Evolutionary conservation across 495 filamentous ascomycete species (phyloP), one percentile per base, ranked within the genome.

Genomic region (Trichoderma asperelloides): DNA sequence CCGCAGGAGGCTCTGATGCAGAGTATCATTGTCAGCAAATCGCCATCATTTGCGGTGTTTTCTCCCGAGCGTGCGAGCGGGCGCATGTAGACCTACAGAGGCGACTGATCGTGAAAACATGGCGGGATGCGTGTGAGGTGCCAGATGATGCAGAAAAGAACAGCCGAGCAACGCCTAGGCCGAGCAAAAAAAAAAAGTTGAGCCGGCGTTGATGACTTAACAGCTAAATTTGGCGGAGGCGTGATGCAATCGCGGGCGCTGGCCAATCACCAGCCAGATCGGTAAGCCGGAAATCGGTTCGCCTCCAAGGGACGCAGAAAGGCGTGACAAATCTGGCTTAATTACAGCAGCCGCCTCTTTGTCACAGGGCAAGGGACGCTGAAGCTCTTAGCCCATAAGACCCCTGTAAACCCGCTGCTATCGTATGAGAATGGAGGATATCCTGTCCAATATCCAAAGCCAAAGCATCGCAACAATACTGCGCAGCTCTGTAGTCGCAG

Each of bases 1-100:
- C 47, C 77, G 77, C 68, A 75, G 68, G 66, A 66, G 49, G 45
- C 47, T 45, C 73, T 71, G 72, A 72, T 62, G 2, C 43, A 33
- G 6, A 33, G 28, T 13, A n/a, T 55, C 28, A 66, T 28, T 21
- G 65, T 65, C 43, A 68, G 62, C 51, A 13, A 63, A 4, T 25
- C 2, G 25, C n/a, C n/a, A n/a, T n/a, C n/a, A n/a, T n/a, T n/a
- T n/a, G n/a, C n/a, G n/a, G n/a, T n/a, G n/a, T n/a, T n/a, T n/a
- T n/a, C n/a, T n/a, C n/a, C n/a, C n/a, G n/a, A n/a, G n/a, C n/a
- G n/a, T n/a, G n/a, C n/a, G n/a, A n/a, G n/a, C n/a, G n/a, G n/a
- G n/a, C 21, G 9, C 47, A 51, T 2, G 3, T 2, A 21, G 25
- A 27, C 62, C 8, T 64, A 64, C 62, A 43, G 62, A 64, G 27